Percentiles rank a stretch among this genome's conserved stretches.
phyloP scores from a whole-genome alignment of 2,329 filamentous ascomycete species.

The Aspergillus uvarum region DNA sequence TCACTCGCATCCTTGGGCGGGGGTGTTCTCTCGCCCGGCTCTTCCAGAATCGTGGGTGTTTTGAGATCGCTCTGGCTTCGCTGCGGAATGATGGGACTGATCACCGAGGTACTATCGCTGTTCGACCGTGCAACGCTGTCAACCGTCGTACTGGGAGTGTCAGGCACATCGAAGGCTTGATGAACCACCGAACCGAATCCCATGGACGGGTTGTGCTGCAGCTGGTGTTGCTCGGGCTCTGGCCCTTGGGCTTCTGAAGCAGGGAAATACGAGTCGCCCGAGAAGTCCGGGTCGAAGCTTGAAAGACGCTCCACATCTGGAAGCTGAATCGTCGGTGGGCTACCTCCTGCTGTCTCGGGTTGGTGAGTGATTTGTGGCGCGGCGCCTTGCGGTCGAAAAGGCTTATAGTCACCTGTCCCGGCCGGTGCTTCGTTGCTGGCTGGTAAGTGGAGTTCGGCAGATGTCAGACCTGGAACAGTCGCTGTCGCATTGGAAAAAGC shows the following conservation, averaged over 20 bases:
- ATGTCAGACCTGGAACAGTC: slow-evolving; percentile 4
- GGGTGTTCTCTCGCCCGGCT: slow-evolving; percentile 41
- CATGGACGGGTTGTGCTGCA: slow-evolving; percentile 55
- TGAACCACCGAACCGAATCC: slow-evolving; percentile 63
- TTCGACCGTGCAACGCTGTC: slow-evolving; percentile 58
- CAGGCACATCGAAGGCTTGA: slow-evolving; percentile 62
- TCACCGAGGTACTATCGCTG: slow-evolving; percentile 61
- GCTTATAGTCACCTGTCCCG: slow-evolving; percentile 5
- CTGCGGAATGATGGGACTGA: slow-evolving; percentile 63
- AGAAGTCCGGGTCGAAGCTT: slow-evolving; percentile 34
- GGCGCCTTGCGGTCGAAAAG: slow-evolving; percentile 4
- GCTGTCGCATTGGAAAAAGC: neutral
- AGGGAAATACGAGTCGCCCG: slow-evolving; percentile 16
- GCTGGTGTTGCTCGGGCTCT: slow-evolving; percentile 22
- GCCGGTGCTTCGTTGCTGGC: slow-evolving; percentile 1
- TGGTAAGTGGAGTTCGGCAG: neutral
- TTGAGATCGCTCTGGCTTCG: slow-evolving; percentile 41
- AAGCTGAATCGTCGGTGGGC: slow-evolving; percentile 29
- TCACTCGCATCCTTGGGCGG: slow-evolving; percentile 22
- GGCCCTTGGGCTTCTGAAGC: slow-evolving; percentile 17
- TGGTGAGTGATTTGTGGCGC: neutral
- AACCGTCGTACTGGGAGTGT: slow-evolving; percentile 56
- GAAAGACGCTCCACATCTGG: slow-evolving; percentile 48
- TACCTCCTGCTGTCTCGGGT: slow-evolving; percentile 10
- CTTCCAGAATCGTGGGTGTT: slow-evolving; percentile 58